Evolutionary conservation across 2,329 filamentous ascomycete species (phyloP).

Genomic region (Lecanicillium sp.): DNA sequence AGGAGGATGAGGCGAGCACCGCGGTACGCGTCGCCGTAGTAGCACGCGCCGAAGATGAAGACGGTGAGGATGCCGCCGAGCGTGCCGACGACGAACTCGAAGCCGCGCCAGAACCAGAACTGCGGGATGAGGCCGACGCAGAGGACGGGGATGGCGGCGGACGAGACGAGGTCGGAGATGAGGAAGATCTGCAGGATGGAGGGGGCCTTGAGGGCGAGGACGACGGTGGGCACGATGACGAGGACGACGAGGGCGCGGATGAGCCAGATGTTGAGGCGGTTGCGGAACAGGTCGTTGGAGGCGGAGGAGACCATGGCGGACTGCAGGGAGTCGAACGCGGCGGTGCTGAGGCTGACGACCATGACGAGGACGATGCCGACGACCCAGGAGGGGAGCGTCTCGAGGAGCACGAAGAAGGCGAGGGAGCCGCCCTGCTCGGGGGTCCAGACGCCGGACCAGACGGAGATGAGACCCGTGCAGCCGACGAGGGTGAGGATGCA

Average conservation of each 20-base stretch:
- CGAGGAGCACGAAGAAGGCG: conserved; percentile 70
- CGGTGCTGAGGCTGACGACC: conserved; percentile 69
- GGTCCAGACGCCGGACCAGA: conserved; percentile 69
- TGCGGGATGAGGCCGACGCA: conserved; percentile 63
- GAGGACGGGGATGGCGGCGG: conserved; percentile 68
- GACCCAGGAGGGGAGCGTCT: conserved; percentile 71
- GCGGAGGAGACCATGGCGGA: conserved; percentile 80
- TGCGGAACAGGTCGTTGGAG: conserved; percentile 80
- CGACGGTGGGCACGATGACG: conserved; percentile 67
- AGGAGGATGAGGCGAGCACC: conserved; percentile 66
- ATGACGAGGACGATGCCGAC: conserved; percentile 76
- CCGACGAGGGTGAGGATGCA: conserved; percentile 69
- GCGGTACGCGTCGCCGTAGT: conserved; percentile 60
- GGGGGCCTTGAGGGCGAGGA: conserved; percentile 67
- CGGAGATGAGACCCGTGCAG: conserved; percentile 65
- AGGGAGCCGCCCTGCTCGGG: conserved; percentile 54
- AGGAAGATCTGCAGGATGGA: conserved; percentile 76
- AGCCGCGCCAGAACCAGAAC: conserved; percentile 73
- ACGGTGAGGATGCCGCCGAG: conserved; percentile 73
- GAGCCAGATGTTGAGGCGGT: conserved; percentile 68
- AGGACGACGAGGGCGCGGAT: conserved; percentile 65
- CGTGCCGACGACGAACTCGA: conserved; percentile 73
- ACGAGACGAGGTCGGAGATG: conserved; percentile 73
- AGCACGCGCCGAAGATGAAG: conserved; percentile 74
- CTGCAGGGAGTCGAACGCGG: conserved; percentile 75